Conservation (phyloP, 106 monocot species). For the Triglochin maritima region DNA sequence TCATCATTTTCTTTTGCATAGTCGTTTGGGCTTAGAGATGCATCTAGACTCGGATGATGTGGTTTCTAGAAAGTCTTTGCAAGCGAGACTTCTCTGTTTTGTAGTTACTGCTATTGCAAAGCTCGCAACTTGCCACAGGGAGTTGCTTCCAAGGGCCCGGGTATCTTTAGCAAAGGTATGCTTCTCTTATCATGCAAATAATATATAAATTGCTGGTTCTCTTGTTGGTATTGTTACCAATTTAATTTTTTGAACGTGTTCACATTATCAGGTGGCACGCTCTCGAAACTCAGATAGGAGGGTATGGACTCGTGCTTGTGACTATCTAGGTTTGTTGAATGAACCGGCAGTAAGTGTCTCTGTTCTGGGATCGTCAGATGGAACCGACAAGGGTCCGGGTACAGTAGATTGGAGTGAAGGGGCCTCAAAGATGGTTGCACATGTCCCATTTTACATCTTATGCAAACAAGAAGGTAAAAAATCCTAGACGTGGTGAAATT, state of each 20-base stretch:
- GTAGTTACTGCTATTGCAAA: slow-evolving; percentile 89
- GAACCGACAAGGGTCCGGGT: slow-evolving; percentile 41
- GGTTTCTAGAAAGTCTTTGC: slow-evolving; percentile 46
- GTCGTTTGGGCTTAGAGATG: slow-evolving; percentile 64
- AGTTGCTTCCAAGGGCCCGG: slow-evolving; percentile 84
- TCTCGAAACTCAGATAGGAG: slow-evolving; percentile 52
- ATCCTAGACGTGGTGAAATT: not conserved
- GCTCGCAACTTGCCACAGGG: slow-evolving; percentile 75
- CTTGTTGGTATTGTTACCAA: not conserved
- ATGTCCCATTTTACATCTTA: slow-evolving; percentile 84
- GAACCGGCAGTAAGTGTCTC: slow-evolving; percentile 78
- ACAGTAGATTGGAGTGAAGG: slow-evolving; percentile 71
- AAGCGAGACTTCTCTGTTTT: slow-evolving; percentile 75
- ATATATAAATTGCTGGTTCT: not conserved
- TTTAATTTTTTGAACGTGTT: not conserved
- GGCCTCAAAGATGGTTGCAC: slow-evolving; percentile 66
- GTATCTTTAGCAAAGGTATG: slow-evolving; percentile 80
- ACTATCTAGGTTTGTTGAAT: slow-evolving; percentile 81
- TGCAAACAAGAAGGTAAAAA: slow-evolving; percentile 75
- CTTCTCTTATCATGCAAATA: not conserved
- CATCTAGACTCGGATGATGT: slow-evolving; percentile 29
- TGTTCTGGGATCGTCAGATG: slow-evolving; percentile 52
- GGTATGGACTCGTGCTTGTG: slow-evolving; percentile 77
- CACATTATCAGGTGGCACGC: slow-evolving; percentile 51
- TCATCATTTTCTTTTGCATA: slow-evolving; percentile 12